Percentiles rank a stretch among this genome's conserved stretches.
These are phyloP conservation scores for Aspergillus sp. DNA, from an alignment of 2,329 filamentous ascomycete species.

Conservation along the genomic window DNA sequence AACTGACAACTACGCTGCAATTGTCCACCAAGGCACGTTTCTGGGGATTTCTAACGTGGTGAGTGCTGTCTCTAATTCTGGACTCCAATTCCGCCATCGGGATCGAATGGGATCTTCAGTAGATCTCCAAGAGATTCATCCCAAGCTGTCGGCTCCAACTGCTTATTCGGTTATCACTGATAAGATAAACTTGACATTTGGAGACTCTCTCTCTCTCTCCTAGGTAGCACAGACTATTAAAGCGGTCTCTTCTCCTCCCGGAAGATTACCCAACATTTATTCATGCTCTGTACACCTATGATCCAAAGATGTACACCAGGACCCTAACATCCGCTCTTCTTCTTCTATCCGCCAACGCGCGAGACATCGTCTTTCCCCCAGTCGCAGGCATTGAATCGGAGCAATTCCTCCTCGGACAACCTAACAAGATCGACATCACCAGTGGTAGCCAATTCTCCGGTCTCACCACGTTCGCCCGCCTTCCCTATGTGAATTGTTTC, in stretches of 20 bases:
- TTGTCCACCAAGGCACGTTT: not conserved
- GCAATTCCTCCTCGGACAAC: slow-evolving; percentile 15
- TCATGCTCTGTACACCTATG: not conserved
- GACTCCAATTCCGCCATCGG: slow-evolving; percentile 1
- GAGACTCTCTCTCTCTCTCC: not conserved
- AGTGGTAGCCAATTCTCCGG: slow-evolving; percentile 45
- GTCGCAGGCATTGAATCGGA: slow-evolving; percentile 21
- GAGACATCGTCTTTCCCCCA: slow-evolving; percentile 32
- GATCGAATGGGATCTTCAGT: not conserved
- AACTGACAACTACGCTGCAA: not conserved
- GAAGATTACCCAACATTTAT: not conserved
- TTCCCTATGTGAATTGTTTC: slow-evolving; percentile 35
- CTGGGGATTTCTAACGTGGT: not conserved
- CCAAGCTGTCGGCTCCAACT: slow-evolving; percentile 34
- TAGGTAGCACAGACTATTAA: not conserved
- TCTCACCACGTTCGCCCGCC: slow-evolving; percentile 32
- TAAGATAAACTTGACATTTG: not conserved
- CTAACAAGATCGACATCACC: slow-evolving; percentile 41
- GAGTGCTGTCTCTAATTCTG: not conserved
- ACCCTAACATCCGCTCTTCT: not conserved
- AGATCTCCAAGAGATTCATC: too few species aligned
- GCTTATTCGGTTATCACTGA: not conserved
- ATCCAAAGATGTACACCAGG: not conserved
- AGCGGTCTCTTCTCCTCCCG: not conserved
- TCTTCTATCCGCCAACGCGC: slow-evolving; percentile 1